phyloP scores from a whole-genome alignment of 2,329 filamentous ascomycete species.

The Sclerotiophoma versabilis region DNA sequence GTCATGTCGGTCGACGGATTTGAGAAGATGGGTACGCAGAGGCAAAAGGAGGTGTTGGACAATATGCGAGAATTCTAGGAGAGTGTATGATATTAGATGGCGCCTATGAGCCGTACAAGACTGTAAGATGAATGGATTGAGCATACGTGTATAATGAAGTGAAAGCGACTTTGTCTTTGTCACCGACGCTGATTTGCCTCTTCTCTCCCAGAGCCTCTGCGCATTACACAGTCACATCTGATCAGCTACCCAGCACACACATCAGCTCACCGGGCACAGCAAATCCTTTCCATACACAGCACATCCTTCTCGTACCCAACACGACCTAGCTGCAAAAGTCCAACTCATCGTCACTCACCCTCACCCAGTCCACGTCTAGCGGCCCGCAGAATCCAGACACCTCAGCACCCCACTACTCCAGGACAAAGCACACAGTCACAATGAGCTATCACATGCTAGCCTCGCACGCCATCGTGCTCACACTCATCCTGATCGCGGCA shows the following conservation, averaged over 20 bases:
- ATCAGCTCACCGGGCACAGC: too few relatives aligned
- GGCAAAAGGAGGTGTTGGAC: constrained; percentile 64
- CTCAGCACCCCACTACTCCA: not conserved
- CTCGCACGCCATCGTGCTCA: constrained; percentile 23
- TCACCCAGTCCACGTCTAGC: not conserved
- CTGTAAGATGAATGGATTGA: not conserved
- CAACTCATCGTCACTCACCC: not conserved
- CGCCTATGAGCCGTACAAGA: not conserved
- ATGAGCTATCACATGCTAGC: constrained; percentile 6
- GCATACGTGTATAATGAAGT: not conserved
- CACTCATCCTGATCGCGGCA: constrained; percentile 18
- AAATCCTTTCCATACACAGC: too few relatives aligned
- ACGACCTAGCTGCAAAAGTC: too few relatives aligned
- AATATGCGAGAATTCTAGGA: constrained; percentile 37
- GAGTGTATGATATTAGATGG: not conserved
- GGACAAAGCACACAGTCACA: not conserved
- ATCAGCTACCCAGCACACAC: too few relatives aligned
- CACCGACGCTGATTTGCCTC: not conserved
- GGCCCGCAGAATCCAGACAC: too few relatives aligned
- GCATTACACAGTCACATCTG: too few relatives aligned
- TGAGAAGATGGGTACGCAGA: constrained; percentile 68
- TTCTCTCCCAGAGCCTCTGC: not conserved
- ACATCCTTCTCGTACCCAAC: too few relatives aligned
- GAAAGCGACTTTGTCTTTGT: not conserved
- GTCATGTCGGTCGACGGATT: constrained; percentile 77